phyloP scores from a whole-genome alignment of 306 rosid species.

The Quercus aquifolioides region DNA sequence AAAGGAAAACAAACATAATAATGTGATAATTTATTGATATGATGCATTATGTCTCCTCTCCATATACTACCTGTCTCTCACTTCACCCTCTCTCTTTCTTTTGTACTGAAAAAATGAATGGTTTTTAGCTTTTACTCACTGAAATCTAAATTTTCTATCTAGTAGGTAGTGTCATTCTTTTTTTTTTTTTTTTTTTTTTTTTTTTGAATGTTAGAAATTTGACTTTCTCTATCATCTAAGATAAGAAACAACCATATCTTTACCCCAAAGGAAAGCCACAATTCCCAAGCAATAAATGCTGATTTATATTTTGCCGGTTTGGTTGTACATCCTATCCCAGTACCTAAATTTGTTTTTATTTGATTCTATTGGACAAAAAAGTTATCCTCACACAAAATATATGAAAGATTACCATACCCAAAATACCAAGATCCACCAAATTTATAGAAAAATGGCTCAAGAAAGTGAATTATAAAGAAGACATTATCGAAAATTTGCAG shows the following conservation, averaged over 20 bases:
- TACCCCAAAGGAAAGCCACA: constrained; percentile 24
- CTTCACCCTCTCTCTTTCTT: neutral
- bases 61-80: neutral
- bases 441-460: no score
- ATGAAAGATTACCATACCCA: no score
- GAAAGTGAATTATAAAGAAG: neutral
- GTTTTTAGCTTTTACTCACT: no score
- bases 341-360: neutral
- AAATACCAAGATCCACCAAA: no score
- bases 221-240: constrained; percentile 3
- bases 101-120: neutral
- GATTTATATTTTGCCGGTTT: neutral
- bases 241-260: constrained; percentile 10
- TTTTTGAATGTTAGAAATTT: neutral
- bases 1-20: neutral
- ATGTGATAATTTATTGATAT: neutral
- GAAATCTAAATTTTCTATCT: neutral
- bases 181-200: no score
- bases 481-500: neutral
- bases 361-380: neutral
- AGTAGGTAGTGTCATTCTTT: no score
- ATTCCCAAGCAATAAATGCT: neutral
- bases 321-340: neutral
- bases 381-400: neutral
- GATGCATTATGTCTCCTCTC: neutral